A percentile compares a stretch with the other conserved stretches of the same genome.
phyloP scores from a whole-genome alignment of 225 moss, liverwort and hornwort species.

The Polytrichum formosum region DNA sequence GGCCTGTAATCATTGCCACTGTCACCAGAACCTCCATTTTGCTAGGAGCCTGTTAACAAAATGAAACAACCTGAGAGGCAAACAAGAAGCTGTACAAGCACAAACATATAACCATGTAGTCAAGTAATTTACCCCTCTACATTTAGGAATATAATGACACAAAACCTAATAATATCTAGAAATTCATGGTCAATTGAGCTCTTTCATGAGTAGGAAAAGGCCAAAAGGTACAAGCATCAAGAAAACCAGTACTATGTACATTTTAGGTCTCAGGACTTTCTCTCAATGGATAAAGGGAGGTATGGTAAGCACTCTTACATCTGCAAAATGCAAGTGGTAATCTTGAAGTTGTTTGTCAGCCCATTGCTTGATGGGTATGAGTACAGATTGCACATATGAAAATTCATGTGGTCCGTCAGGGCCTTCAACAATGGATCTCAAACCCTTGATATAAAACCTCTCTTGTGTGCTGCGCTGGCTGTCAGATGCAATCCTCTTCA shows the following conservation, averaged over 20 bases:
- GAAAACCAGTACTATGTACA: no score
- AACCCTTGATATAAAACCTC: slow-evolving; percentile 72
- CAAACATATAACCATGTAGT: no score
- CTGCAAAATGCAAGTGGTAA: slow-evolving; percentile 81
- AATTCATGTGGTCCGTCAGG: slow-evolving; percentile 66
- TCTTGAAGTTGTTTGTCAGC: slow-evolving; percentile 88
- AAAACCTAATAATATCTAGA: no score
- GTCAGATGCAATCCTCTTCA: slow-evolving; percentile 93
- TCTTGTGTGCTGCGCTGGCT: slow-evolving; percentile 88
- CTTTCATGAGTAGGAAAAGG: background rate
- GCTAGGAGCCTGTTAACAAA: slow-evolving; percentile 46
- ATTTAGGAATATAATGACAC: no score
- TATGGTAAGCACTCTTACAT: slow-evolving; percentile 33
- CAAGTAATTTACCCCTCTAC: no score
- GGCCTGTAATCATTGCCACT: slow-evolving; percentile 83
- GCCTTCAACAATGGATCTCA: slow-evolving; percentile 66
- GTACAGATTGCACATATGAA: slow-evolving; percentile 88
- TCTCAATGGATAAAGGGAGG: background rate
- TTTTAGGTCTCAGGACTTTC: no score
- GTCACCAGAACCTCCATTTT: slow-evolving; percentile 83
- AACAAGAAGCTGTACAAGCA: no score
- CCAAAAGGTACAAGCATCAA: no score
- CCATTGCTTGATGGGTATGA: slow-evolving; percentile 88
- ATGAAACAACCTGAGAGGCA: background rate
- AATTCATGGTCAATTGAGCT: background rate